Evolutionary conservation across 306 rosid genomes (phyloP).

Genomic region (Inga laurina): DNA sequence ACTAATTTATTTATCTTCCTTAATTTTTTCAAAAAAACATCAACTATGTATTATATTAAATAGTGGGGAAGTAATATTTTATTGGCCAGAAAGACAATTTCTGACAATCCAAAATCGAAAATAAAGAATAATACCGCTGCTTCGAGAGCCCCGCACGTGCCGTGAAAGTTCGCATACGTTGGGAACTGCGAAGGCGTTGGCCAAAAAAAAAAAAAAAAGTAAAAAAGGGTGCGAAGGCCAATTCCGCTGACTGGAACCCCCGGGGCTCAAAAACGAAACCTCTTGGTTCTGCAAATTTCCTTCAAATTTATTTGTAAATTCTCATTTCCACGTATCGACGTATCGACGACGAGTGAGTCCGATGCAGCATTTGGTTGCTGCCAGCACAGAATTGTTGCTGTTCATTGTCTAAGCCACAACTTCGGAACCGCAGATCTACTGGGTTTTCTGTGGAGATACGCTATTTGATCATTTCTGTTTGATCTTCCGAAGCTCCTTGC

Average conservation of each 20-base stretch:
- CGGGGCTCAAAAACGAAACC: background rate
- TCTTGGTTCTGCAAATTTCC: background rate
- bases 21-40: no score
- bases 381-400: background rate
- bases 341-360: conserved; percentile 5
- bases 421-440: conserved; percentile 29
- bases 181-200: no score
- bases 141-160: background rate
- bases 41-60: no score
- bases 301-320: background rate
- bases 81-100: background rate
- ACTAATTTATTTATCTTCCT: no score
- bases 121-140: background rate
- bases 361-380: background rate
- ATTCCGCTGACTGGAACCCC: conserved; percentile 5
- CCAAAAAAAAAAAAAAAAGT: no score
- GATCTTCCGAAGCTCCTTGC: conserved; percentile 16
- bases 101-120: background rate
- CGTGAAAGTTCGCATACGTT: background rate
- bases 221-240: no score
- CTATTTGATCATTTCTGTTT: conserved; percentile 2
- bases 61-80: no score
- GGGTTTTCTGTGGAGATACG: conserved; percentile 15
- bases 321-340: conserved; percentile 14
- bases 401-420: conserved; percentile 14